These are phyloP conservation scores for Clarireedia monteithiana DNA, from an alignment of 2,329 filamentous ascomycete genomes.

Conservation along the genomic window DNA sequence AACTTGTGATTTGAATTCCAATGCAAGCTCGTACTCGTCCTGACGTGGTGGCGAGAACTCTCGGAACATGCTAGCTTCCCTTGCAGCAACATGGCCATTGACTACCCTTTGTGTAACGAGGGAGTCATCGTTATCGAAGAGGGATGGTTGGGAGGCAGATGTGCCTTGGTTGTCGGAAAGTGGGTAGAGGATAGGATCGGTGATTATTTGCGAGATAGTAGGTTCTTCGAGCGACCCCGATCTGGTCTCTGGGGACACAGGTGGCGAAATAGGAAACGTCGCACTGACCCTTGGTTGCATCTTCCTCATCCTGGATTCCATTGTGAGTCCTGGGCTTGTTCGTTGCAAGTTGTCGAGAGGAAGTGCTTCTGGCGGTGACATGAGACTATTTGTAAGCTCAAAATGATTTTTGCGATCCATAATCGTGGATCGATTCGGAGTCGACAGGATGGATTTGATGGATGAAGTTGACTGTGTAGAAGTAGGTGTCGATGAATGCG, in stretches of 20 bases:
- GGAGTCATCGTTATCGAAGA: constrained; percentile 41
- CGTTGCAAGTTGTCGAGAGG: constrained; percentile 43
- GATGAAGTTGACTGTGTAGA: not conserved
- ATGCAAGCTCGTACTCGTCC: constrained; percentile 46
- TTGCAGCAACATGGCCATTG: constrained; percentile 32
- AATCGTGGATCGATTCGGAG: constrained; percentile 17
- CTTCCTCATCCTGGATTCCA: constrained; percentile 22
- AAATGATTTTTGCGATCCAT: constrained; percentile 22
- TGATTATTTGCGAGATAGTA: constrained; percentile 29
- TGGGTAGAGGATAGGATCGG: constrained; percentile 54
- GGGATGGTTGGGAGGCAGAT: constrained; percentile 39
- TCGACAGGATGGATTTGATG: constrained; percentile 18
- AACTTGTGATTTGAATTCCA: constrained; percentile 46
- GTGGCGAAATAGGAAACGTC: constrained; percentile 44
- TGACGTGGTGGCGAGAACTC: constrained; percentile 39
- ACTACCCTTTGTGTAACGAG: constrained; percentile 36
- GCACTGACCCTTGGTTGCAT: constrained; percentile 29
- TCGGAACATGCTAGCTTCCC: constrained; percentile 31
- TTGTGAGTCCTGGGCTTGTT: constrained; percentile 14
- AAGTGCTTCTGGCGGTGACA: constrained; percentile 53
- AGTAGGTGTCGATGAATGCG: constrained; percentile 13
- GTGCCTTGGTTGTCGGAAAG: constrained; percentile 32
- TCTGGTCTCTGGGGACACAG: constrained; percentile 44
- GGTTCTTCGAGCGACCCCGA: constrained; percentile 16
- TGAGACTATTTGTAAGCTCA: constrained; percentile 39